Evolutionary conservation across 208 protist genomes (phyloP), one percentile per base, ranked within the genome.

Genomic region (Leptomonas pyrrhocoris): DNA sequence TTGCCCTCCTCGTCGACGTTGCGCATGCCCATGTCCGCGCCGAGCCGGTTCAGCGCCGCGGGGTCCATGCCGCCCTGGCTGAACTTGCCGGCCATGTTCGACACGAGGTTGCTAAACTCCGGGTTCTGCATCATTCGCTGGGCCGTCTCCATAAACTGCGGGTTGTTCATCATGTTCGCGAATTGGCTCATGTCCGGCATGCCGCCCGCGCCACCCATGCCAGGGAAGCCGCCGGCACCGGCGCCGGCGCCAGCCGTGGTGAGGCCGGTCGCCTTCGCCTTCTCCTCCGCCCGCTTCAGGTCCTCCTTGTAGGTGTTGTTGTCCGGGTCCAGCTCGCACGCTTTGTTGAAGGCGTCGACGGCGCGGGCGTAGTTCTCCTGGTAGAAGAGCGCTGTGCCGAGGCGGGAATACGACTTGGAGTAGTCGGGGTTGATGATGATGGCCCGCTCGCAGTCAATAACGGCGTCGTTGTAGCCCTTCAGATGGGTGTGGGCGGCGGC

Each of bases 251-350:
- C 83, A 19, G 74, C 30, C 28, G 73, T 59, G 36, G 66, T 79
- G 66, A 68, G 56, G 51, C 65, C 70, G 9, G 56, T 60, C 13
- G 72, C 50, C 73, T 88, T 85, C 28, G 68, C 76, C 81, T 93
- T 96, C 72, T 95, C 90, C 76, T 96, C 79, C 1, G 88, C 88
- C 23, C 88, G 91, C 69, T 95, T 89, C 28, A 97, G 78, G 81
- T 97, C 94, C 42, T 93, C 83, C 79, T 94, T 95, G 85, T 96
- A 96, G 36, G 79, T 96, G 27, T 72, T 80, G 79, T 98, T 98
- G 18, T 72, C 77, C 23, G 95, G 95, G 72, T 98, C 96, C 40
- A 97, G 86, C 70, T 95, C 85, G 58, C 94, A 83, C 8, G 95
- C 95, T 79, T 93, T 93, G 19, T 82, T 79, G 59, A 98, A 98